Conservation (phyloP, 352 stramenopile species). For the Phytopythium cucurbitacearum region DNA sequence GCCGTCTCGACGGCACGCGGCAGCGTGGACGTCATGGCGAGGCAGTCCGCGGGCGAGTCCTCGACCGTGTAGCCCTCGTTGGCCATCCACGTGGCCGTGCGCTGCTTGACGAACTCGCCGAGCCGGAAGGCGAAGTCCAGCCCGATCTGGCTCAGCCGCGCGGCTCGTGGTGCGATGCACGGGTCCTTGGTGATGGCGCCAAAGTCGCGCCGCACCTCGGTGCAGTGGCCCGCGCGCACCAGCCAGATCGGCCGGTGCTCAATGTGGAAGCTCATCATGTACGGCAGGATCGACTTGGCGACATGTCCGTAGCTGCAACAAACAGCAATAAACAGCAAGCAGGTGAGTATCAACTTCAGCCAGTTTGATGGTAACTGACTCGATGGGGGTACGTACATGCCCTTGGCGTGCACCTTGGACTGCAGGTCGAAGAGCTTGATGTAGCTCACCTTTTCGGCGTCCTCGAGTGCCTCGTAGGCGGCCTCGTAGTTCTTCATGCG, state of each 20-base stretch:
- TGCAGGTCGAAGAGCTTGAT: constrained; percentile 89
- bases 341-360: constrained; percentile 1
- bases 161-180: constrained; percentile 66
- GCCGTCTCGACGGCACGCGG: constrained; percentile 77
- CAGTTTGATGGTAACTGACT: neutral
- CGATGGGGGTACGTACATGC: constrained; percentile 41
- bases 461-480: constrained; percentile 82
- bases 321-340: neutral
- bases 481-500: constrained; percentile 87
- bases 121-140: constrained; percentile 91
- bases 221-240: constrained; percentile 87
- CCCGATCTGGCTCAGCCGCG: constrained; percentile 87
- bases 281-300: constrained; percentile 89
- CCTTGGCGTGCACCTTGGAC: constrained; percentile 84
- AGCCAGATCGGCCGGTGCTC: constrained; percentile 91
- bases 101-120: constrained; percentile 89
- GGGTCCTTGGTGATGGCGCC: constrained; percentile 62
- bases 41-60: constrained; percentile 41
- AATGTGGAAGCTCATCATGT: constrained; percentile 95
- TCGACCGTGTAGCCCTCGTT: constrained; percentile 32
- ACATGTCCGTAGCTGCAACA: constrained; percentile 71
- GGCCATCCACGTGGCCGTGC: constrained; percentile 46
- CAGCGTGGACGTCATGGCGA: constrained; percentile 77
- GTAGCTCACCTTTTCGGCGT: constrained; percentile 85
- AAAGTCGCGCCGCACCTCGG: constrained; percentile 62